Evolutionary conservation across 139 green algal genomes (phyloP).

Genomic region (Chlamydomonas eustigma): DNA sequence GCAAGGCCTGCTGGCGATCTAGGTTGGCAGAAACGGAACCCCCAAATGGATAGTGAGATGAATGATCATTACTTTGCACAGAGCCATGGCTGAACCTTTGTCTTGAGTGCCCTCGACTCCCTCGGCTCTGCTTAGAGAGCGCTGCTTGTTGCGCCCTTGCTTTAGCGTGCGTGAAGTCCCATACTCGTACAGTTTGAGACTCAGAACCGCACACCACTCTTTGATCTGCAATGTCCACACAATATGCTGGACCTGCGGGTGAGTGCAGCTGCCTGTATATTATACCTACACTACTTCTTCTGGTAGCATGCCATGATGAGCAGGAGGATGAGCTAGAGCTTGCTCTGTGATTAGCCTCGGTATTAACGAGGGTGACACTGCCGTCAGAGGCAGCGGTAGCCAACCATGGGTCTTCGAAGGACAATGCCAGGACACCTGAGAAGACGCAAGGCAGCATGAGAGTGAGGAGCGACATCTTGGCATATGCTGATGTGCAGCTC

Average conservation of each 20-base stretch:
- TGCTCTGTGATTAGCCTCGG: not conserved
- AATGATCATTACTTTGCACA: too few relatives aligned
- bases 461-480: not conserved
- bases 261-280: slow-evolving; percentile 29
- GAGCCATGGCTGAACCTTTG: too few relatives aligned
- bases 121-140: not conserved
- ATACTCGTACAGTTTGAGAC: slow-evolving; percentile 26
- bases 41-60: too few relatives aligned
- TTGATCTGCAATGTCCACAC: slow-evolving; percentile 47
- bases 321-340: not conserved
- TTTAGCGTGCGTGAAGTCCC: slow-evolving; percentile 37
- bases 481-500: not conserved
- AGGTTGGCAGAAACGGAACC: too few relatives aligned
- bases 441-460: too few relatives aligned
- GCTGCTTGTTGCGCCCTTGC: not conserved
- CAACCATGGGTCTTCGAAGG: slow-evolving; percentile 67
- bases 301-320: too few relatives aligned
- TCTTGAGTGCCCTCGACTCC: too few relatives aligned
- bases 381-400: slow-evolving; percentile 22
- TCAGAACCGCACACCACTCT: slow-evolving; percentile 40
- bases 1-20: too few relatives aligned
- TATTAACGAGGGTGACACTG: slow-evolving; percentile 19
- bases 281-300: too few relatives aligned
- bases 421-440: slow-evolving; percentile 30
- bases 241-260: slow-evolving; percentile 25